Evolutionary conservation across 2,329 filamentous ascomycete species (phyloP), one percentile per base, ranked within the genome.

Genomic region (Fusarium pseudocircinatum): DNA sequence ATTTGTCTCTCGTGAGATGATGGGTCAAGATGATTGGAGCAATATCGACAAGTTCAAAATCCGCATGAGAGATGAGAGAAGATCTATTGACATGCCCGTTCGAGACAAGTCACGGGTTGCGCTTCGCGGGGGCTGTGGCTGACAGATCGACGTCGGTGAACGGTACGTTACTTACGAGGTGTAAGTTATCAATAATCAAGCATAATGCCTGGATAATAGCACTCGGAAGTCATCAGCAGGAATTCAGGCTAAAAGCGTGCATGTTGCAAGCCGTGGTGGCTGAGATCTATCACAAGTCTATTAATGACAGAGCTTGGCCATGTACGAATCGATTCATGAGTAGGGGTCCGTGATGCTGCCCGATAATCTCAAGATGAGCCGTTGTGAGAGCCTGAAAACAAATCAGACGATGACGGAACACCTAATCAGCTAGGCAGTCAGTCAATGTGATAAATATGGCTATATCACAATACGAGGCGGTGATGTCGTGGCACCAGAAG

Each of bases 281-380:
- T 75, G 70, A 77, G 66, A 76, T 76, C 75, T 74, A 72, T 75
- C 67, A 73, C 59, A 67, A 63, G 72, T 74, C 47, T 66, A 53
- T 62, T 58, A 64, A 60, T 60, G 65, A 63, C 47, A 53, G 42
- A 56, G 32, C 63, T 63, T 56, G 63, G 42, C 56, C 44, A 52
- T 53, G 52, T 46, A 65, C 40, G 37, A 59, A 37, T 70, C 28
- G 54, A 49, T 53, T 64, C 37, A 69, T 68, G 49, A 30, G 34
- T 37, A 47, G 22, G 37, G 43, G 34, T 46, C 46, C 52, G 49
- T 40, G 57, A 53, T 43, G 70, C 46, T 73, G 60, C 73, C 72
- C 47, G 63, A 73, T 52, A 70, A 40, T 49, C 44, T 58, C 34
- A 46, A 57, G 56, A 68, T 69, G 59, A 69, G 44, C 36, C 61